These are phyloP conservation scores for Caulochytrium protostelioides DNA, from an alignment of 371 early-diverging fungal species.

Conservation along the genomic window DNA sequence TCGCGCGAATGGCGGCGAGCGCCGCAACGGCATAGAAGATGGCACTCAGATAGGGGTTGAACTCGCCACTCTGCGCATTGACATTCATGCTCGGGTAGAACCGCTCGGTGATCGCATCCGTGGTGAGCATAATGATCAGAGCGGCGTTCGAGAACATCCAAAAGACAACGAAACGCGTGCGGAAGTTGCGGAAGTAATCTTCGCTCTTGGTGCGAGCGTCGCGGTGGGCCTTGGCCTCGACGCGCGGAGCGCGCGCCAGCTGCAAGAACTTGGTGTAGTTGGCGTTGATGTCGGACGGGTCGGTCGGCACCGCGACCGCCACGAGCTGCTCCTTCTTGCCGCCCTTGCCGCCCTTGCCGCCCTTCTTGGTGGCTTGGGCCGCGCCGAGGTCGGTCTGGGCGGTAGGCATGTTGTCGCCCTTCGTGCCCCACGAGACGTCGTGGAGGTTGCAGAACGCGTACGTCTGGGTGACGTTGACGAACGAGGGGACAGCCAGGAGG, in stretches of 20 bases:
- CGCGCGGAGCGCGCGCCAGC: constrained; percentile 15
- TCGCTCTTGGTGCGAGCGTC: constrained; percentile 58
- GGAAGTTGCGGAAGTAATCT: constrained; percentile 64
- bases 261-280: constrained; percentile 46
- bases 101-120: too few relatives aligned
- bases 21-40: constrained; percentile 53
- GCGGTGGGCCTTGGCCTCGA: constrained; percentile 22
- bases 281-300: constrained; percentile 50
- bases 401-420: too few relatives aligned
- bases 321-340: constrained; percentile 14
- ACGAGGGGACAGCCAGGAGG: constrained; percentile 17
- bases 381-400: constrained; percentile 7
- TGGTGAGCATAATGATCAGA: constrained; percentile 40
- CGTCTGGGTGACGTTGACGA: constrained; percentile 20
- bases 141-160: constrained; percentile 65
- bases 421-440: constrained; percentile 23
- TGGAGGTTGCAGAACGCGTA: constrained; percentile 24
- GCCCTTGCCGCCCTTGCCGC: too few relatives aligned
- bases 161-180: constrained; percentile 53
- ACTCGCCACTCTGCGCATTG: background rate
- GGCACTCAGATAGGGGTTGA: constrained; percentile 9
- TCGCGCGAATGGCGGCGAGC: constrained; percentile 45
- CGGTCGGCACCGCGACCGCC: constrained; percentile 45
- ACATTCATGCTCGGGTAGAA: background rate
- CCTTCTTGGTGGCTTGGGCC: constrained; percentile 5